Evolutionary conservation across 1,284 basidiomycete species (phyloP), one percentile per base, ranked within the genome.

Genomic region (Sporisorium reilianum): DNA sequence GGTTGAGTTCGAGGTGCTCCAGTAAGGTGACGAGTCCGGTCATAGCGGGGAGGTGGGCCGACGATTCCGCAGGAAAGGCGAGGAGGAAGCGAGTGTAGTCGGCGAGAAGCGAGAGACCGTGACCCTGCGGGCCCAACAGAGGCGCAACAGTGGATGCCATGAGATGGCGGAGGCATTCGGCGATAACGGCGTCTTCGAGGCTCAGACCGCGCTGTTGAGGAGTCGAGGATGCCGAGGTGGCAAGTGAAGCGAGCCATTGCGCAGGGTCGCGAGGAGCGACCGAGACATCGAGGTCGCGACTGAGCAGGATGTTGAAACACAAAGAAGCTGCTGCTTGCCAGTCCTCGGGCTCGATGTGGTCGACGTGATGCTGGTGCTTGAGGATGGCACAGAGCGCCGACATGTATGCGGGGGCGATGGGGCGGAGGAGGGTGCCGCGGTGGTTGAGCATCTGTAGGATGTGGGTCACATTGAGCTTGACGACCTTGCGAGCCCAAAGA

Each of bases 341-440:
- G 42, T 84, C 86, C 0, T 87, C 85, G 16, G 87, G 86, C 10
- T 90, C 89, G 30, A 96, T 83, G 76, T 92, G 90, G 32, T 95
- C 91, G 53, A 95, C 87, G 84, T 97, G 95, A 0, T 93, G 91
- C 2, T 86, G 85, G 81, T 90, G 91, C 53, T 86, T 86, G 45
- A 94, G 86, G 3, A 92, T 82, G 50, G 87, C 87, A 42, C 89
- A 89, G 36, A 96, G 87, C 0, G 92, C 88, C 82, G 95, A 94
- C 64, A 91, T 87, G 82, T 94, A 97, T 82, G 94, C 90, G 65
- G 93, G 85, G 3, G 92, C 90, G 6, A 94, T 88, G 0, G 90
- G 89, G 8, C 87, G 80, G 55, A 91, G 88, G 10, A 96, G 87
- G 18, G 67, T 77, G 26, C 88, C 88, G 12, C 88, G 85, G 73